phyloP scores from a whole-genome alignment of 139 green algal species.

The Helicosporidium sp. region DNA sequence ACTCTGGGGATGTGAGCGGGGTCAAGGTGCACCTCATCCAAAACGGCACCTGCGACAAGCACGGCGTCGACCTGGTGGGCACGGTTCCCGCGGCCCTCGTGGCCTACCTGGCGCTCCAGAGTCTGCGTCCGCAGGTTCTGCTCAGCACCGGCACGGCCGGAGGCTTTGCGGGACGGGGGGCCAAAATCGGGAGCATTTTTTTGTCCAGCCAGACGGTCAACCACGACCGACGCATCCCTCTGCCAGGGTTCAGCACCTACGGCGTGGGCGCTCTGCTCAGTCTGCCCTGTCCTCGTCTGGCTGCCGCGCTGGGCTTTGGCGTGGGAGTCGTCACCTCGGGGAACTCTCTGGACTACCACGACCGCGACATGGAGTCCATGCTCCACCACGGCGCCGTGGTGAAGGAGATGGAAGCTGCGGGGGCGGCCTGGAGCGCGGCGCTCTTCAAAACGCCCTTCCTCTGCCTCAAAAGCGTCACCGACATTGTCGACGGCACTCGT shows the following conservation, averaged over 20 bases:
- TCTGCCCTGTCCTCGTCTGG: slow-evolving; percentile 27
- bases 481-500: slow-evolving; percentile 85
- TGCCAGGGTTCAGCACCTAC: slow-evolving; percentile 63
- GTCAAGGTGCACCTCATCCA: slow-evolving; percentile 50
- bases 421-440: slow-evolving; percentile 46
- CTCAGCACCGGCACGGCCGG: slow-evolving; percentile 78
- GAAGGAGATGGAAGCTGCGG: slow-evolving; percentile 92
- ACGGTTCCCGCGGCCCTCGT: slow-evolving; percentile 67
- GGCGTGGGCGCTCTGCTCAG: slow-evolving; percentile 21
- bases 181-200: slow-evolving; percentile 80
- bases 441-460: slow-evolving; percentile 55
- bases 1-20: slow-evolving; percentile 27
- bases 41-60: slow-evolving; percentile 43
- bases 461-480: slow-evolving; percentile 63
- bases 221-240: slow-evolving; percentile 84
- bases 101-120: slow-evolving; percentile 61
- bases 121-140: slow-evolving; percentile 67
- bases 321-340: slow-evolving; percentile 45
- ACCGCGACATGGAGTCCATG: slow-evolving; percentile 66
- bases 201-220: slow-evolving; percentile 51
- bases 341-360: slow-evolving; percentile 73
- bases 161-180: slow-evolving; percentile 72
- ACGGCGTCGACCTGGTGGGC: slow-evolving; percentile 71
- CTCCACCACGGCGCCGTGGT: slow-evolving; percentile 37
- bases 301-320: slow-evolving; percentile 43